Base-by-base conservation (phyloP, 2,329 filamentous ascomycete species). In the Tympanopsis confertula region DNA sequence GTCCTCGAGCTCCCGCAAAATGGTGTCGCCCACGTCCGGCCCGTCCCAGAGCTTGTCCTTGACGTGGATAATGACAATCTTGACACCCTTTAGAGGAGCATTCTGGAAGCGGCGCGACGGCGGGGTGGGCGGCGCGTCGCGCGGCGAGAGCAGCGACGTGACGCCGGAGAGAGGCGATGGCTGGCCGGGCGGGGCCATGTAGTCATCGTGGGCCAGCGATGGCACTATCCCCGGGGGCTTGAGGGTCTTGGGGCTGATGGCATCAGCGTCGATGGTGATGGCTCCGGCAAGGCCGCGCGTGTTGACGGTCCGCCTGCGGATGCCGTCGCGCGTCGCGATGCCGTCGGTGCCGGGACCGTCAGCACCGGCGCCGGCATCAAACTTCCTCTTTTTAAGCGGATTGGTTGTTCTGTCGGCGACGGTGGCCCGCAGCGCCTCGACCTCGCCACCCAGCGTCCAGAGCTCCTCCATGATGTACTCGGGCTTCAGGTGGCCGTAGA, bases 401-500 rank as follows among this genome's bases (percentile, higher is more conserved):
- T 32, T 64, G 58, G 44, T 66, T 68, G 37, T 52, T 41, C 49
- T 54, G 45, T 55, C 52, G 39, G 51, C 51, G 22, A 51, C 54
- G 19, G 54, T 48, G 29, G 64, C 53, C 15, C 66, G 65, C 3
- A 63, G 65, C 5, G 69, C 59, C n/a, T 68, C 62, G 2, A 94
- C 86, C 52, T 86, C 77, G 2, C 62, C 62, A 0, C 86, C 88
- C 2, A 98, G 68, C 0, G 63, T 69, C 22, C 67, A 66, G 41
- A 98, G 66, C 57, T 98, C 91, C 35, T 82, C 74, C 18, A 89
- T 75, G 12, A 98, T 61, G 54, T 86, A 91, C 1, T 78, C 69
- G 0, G 91, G 91, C 26, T 86, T 85, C 13, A 98, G 65, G 49
- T 98, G 91, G 0, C 91, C 91, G 46, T 87, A 98, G 0, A 98